Conservation (phyloP, 345 rosid genomes). For the Salix suchowensis region DNA sequence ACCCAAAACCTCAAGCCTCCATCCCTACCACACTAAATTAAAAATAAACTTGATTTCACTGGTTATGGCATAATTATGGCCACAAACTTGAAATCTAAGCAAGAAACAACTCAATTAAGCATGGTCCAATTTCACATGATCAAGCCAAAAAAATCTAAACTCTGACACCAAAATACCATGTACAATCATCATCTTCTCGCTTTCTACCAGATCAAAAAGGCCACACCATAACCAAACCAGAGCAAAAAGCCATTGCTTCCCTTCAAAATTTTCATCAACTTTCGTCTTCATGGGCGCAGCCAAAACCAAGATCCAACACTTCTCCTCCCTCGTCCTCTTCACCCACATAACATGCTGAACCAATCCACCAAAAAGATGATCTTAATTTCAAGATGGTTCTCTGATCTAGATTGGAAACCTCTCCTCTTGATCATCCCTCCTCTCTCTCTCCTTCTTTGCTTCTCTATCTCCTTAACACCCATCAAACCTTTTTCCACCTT, state of each 20-base stretch:
- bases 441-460: slow-evolving; percentile 3
- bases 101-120: not conserved
- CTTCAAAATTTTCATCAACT: not conserved
- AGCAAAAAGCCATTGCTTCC: not conserved
- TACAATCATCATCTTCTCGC: not conserved
- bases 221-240: not conserved
- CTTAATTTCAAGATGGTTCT: not conserved
- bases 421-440: slow-evolving; percentile 17
- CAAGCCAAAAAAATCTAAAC: too few species aligned
- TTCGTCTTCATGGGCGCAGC: not conserved
- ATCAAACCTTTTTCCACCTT: slow-evolving; percentile 14
- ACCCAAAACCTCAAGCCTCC: too few species aligned
- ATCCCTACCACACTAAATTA: too few species aligned
- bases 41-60: not conserved
- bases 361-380: not conserved
- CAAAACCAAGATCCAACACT: not conserved
- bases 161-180: not conserved
- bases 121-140: not conserved
- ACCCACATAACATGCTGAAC: not conserved
- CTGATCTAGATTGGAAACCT: slow-evolving; percentile 11
- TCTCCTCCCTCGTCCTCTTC: not conserved
- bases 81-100: not conserved
- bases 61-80: not conserved
- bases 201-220: not conserved
- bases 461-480: slow-evolving; percentile 5